Base-by-base conservation (phyloP, 2,329 filamentous ascomycete genomes). In the Colletotrichum sp. region DNA sequence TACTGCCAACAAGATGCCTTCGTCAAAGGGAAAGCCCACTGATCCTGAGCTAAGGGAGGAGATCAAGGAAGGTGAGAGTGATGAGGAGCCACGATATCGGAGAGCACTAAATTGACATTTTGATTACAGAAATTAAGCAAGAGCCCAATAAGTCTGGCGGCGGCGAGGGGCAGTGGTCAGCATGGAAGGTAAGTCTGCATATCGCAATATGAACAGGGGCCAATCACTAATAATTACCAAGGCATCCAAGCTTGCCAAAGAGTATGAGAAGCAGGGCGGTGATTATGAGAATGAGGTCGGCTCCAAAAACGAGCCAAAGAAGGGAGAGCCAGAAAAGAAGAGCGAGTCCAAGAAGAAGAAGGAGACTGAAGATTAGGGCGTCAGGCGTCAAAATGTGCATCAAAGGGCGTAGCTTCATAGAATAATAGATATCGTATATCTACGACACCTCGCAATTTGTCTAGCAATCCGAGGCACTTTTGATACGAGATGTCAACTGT, bases 211-310 rank as follows among this genome's bases (percentile, higher is more conserved):
- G 3, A 16, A 5, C 5, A 3, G 2, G 4, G 5, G 8, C 1
- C 1, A 12, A 15, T 0, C 6, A 13, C 3, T 44, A 3, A 27
- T 12, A 15, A 13, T 13, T 36, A 25, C 16, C 16, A 2, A 84
- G 84, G 83, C 80, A 4, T 78, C 80, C 5, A 86, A 86, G 77
- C 78, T 86, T 6, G 84, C 84, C 3, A 86, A 87, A 71, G 85
- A 86, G 77, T 86, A 87, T 66, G 85, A 87, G 80, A 85, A 84
- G 78, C 83, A 84, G 55, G 85, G 86, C 1, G 85, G 85, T 6
- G 85, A 79, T 2, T 87, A 86, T 66, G 84, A 86, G 79, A 84
- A 87, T 44, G 82, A 85, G 78, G 76, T 85, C 1, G 84, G 84
- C 1, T 86, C 85, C 11, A 86, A 87, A 78, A 86, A 86, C 30